Evolutionary conservation across 1,284 basidiomycete species (phyloP), one percentile per base, ranked within the genome.

Genomic region (Abortiporus biennis): DNA sequence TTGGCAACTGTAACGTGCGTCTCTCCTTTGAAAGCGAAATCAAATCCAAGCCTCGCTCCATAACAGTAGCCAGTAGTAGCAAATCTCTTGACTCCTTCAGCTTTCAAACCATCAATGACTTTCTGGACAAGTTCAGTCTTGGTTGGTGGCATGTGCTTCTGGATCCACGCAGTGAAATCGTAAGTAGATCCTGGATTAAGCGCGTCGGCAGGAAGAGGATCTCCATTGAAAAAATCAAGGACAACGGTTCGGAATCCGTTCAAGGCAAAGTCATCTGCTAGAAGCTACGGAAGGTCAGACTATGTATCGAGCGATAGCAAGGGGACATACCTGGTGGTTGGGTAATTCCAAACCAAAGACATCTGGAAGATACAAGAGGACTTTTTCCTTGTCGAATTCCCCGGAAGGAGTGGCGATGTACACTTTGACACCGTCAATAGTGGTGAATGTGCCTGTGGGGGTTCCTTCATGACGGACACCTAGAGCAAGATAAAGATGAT

Each of bases 221-320:
- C 83, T 25, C 72, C 79, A 54, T 74, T 67, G 42, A 86, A 64
- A 51, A 77, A 70, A 59, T 84, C 79, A 0, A 74, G 71, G 12
- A 72, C 50, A 45, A 81, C 65, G 9, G 69, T 71, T 68, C 77
- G 76, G 69, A 76, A 82, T 6, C 85, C 85, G 48, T 84, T 82
- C 17, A 65, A 67, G n/a, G 85, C 84, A 61, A 80, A 89, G 54
- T 78, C 80, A 54, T 90, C 87, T 13, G 70, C 76, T 25, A 84
- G 64, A 22, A 83, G 66, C 78, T 83, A 54, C 1, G 17, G 22
- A 13, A 12, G 30, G 36, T 9, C 30, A 40, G 20, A 21, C 13
- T 22, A 12, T 11, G 6, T 6, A 13, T 15, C 20, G 24, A 9
- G 16, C 19, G 17, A 15, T 16, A 15, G 41, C 21, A 29, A 8